Conservation (phyloP, 2,329 filamentous ascomycete species). For the Cladosporium sp. region DNA sequence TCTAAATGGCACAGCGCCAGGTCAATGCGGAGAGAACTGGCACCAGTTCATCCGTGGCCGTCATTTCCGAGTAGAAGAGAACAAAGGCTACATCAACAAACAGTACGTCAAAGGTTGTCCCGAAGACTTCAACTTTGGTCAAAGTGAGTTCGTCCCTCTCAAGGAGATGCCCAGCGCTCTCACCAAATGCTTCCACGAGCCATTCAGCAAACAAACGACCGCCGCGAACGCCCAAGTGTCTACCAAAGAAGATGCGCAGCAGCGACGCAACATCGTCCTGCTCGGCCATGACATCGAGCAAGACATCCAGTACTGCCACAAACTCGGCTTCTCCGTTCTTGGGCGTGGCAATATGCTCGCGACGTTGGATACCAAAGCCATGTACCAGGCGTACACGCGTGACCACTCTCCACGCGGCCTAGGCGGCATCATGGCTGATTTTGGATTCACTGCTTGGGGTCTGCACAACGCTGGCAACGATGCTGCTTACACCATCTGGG, state of each 20-base stretch:
- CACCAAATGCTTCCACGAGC: conserved; percentile 53
- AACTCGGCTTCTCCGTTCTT: conserved; percentile 59
- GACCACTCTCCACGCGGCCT: conserved; percentile 52
- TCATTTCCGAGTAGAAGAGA: conserved; percentile 72
- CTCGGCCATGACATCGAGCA: conserved; percentile 68
- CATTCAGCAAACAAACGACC: conserved; percentile 40
- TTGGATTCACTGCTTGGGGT: conserved; percentile 53
- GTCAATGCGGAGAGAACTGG: conserved; percentile 62
- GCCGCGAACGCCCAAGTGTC: background rate
- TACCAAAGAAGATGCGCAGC: conserved; percentile 19
- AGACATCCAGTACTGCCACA: conserved; percentile 65
- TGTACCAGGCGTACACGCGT: conserved; percentile 62
- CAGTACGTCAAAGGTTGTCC: conserved; percentile 69
- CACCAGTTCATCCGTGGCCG: conserved; percentile 59
- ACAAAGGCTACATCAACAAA: conserved; percentile 57
- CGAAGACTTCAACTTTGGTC: conserved; percentile 67
- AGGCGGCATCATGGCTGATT: conserved; percentile 54
- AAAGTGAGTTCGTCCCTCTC: conserved; percentile 51
- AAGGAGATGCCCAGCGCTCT: conserved; percentile 43
- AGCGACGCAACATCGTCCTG: conserved; percentile 61
- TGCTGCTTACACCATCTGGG: conserved; percentile 37
- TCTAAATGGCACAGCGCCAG: conserved; percentile 54
- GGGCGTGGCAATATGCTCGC: conserved; percentile 55
- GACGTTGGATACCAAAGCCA: conserved; percentile 64
- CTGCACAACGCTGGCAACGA: conserved; percentile 37